These are phyloP conservation scores for Fistulinella cinereoalba DNA, from an alignment of 1,284 basidiomycete genomes.

Conservation along the genomic window DNA sequence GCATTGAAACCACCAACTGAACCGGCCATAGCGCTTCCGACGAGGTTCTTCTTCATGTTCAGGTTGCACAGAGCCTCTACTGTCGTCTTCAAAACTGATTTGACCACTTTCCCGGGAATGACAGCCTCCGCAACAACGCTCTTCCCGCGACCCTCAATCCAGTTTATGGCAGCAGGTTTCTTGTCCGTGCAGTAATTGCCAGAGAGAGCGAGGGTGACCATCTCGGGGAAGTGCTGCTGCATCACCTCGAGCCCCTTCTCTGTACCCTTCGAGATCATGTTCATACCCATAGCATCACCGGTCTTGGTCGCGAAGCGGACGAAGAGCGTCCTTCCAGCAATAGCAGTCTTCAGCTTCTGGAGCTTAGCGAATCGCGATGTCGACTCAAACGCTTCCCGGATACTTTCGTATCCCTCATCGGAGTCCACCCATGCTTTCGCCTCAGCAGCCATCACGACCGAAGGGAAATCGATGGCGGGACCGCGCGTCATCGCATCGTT, in stretches of 20 bases:
- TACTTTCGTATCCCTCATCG: constrained; percentile 71
- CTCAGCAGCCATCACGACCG: constrained; percentile 73
- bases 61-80: constrained; percentile 89
- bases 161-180: constrained; percentile 99
- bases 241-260: constrained; percentile 91
- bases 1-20: constrained; percentile 98
- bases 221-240: constrained; percentile 83
- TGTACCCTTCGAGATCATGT: constrained; percentile 97
- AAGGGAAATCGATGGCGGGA: constrained; percentile 95
- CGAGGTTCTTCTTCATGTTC: constrained; percentile 97
- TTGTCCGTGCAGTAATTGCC: constrained; percentile 99
- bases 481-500: constrained; percentile 98
- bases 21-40: constrained; percentile 98
- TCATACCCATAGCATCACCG: constrained; percentile 99
- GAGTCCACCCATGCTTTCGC: constrained; percentile 91
- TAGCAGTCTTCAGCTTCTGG: constrained; percentile 77
- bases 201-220: constrained; percentile 90
- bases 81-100: constrained; percentile 92
- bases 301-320: constrained; percentile 96
- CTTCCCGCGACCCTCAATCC: constrained; percentile 99
- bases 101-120: constrained; percentile 85
- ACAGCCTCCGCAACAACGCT: constrained; percentile 96
- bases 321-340: constrained; percentile 91
- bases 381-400: constrained; percentile 90
- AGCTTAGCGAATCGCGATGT: constrained; percentile 90